phyloP scores from a whole-genome alignment of 2,329 filamentous ascomycete species.

The Neonectria punicea region DNA sequence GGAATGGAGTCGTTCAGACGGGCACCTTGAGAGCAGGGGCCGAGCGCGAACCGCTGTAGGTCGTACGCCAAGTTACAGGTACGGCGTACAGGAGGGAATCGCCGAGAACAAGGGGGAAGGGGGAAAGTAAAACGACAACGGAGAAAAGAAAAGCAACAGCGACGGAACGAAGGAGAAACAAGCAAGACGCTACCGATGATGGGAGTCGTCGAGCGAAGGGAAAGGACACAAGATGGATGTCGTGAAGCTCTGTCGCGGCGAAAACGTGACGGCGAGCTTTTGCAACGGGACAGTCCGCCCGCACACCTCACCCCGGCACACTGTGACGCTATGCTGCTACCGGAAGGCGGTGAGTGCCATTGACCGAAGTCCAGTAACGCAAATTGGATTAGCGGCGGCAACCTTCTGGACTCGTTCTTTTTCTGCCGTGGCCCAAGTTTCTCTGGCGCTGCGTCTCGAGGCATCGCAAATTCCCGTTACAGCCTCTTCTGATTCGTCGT shows the following conservation, averaged over 20 bases:
- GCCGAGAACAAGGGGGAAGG: not conserved
- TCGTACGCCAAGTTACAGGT: conserved; percentile 11
- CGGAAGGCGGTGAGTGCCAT: conserved; percentile 25
- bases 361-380: not conserved
- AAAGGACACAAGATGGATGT: not conserved
- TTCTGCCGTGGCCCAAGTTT: conserved; percentile 36
- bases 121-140: conserved; percentile 2
- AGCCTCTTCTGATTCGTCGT: not conserved
- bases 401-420: conserved; percentile 29
- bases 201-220: conserved; percentile 1
- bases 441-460: conserved; percentile 8
- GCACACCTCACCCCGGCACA: conserved; percentile 13
- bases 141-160: not conserved
- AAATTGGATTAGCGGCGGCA: not conserved
- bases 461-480: conserved; percentile 3
- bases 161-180: conserved; percentile 12
- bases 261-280: conserved; percentile 21
- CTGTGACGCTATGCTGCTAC: not conserved
- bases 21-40: conserved; percentile 20
- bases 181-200: conserved; percentile 8
- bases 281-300: conserved; percentile 18
- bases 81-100: conserved; percentile 13
- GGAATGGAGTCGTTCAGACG: conserved; percentile 2
- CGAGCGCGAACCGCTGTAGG: conserved; percentile 15
- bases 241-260: conserved; percentile 1